These are phyloP conservation scores for Pseudogymnoascus sp. DNA, from an alignment of 2,329 filamentous ascomycete species.

Conservation along the genomic window DNA sequence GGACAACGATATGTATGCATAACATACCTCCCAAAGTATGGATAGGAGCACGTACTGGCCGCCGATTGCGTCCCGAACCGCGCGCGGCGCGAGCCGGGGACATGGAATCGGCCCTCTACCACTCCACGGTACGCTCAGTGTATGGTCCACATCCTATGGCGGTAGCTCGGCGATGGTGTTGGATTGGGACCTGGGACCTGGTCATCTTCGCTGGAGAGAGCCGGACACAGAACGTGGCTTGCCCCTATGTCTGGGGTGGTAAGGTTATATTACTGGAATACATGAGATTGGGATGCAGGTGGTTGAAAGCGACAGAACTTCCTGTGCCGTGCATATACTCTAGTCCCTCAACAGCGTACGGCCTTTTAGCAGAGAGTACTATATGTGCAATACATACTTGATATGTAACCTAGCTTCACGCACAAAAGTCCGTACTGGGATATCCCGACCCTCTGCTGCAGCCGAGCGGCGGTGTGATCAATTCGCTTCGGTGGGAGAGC, in stretches of 20 bases:
- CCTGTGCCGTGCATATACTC: not conserved
- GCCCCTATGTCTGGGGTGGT: not conserved
- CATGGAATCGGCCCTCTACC: conserved; percentile 1
- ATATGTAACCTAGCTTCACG: not conserved
- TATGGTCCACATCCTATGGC: not conserved
- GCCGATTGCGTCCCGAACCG: conserved; percentile 2
- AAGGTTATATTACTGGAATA: conserved; percentile 1
- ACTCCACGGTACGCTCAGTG: not conserved
- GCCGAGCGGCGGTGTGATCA: not conserved
- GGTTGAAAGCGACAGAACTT: not conserved
- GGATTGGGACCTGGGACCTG: not conserved
- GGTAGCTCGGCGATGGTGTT: not conserved
- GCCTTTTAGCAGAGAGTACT: not conserved
- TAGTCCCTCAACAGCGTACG: not conserved
- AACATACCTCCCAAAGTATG: not conserved
- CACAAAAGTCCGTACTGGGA: not conserved
- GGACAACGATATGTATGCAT: not conserved
- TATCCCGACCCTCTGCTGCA: not conserved
- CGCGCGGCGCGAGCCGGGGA: conserved; percentile 1
- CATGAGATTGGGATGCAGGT: not conserved
- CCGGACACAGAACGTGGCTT: not conserved
- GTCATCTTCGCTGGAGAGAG: not conserved
- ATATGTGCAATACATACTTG: not conserved
- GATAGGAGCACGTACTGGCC: not conserved
- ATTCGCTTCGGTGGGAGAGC: not conserved